These are phyloP conservation scores for Knufia fluminis DNA, from an alignment of 2,329 filamentous ascomycete species.

Conservation along the genomic window DNA sequence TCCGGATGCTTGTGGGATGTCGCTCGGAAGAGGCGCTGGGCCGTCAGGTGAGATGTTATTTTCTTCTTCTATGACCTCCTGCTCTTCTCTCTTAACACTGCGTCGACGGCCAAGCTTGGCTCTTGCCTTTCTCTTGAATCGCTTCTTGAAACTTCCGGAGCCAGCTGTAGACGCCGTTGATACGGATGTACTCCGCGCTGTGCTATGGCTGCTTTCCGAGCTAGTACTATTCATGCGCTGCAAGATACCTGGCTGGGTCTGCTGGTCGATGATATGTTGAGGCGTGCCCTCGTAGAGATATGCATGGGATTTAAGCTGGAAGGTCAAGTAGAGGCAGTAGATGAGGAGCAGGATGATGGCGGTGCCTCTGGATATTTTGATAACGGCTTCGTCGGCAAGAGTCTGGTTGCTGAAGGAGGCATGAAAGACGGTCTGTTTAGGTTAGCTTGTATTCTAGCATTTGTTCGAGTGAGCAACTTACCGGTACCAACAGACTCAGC, in stretches of 20 bases:
- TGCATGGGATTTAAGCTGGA: slow-evolving; percentile 81
- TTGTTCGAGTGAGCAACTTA: slow-evolving; percentile 2
- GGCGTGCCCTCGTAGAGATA: slow-evolving; percentile 51
- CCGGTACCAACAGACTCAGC: slow-evolving; percentile 71
- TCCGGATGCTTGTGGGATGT: not conserved
- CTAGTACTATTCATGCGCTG: slow-evolving; percentile 43
- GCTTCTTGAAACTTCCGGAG: slow-evolving; percentile 39
- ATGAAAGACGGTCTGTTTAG: slow-evolving; percentile 61
- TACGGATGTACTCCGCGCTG: slow-evolving; percentile 7
- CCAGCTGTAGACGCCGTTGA: slow-evolving; percentile 27
- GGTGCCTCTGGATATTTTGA: slow-evolving; percentile 31
- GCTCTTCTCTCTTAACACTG: slow-evolving; percentile 29
- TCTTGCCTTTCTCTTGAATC: slow-evolving; percentile 41
- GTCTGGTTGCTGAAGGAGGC: slow-evolving; percentile 39
- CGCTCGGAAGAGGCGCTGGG: not conserved
- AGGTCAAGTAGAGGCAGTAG: slow-evolving; percentile 75
- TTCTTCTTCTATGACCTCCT: slow-evolving; percentile 44
- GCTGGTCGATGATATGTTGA: slow-evolving; percentile 34
- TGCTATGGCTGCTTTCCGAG: slow-evolving; percentile 39
- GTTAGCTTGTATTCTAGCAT: slow-evolving; percentile 1
- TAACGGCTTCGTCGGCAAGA: slow-evolving; percentile 12
- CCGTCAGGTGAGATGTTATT: slow-evolving; percentile 41
- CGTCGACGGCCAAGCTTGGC: slow-evolving; percentile 17
- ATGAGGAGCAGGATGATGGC: slow-evolving; percentile 76
- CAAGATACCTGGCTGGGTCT: slow-evolving; percentile 55